Percentiles rank a stretch among this genome's conserved stretches.
phyloP scores from a whole-genome alignment of 306 rosid species.

The Oemleria cerasiformis region DNA sequence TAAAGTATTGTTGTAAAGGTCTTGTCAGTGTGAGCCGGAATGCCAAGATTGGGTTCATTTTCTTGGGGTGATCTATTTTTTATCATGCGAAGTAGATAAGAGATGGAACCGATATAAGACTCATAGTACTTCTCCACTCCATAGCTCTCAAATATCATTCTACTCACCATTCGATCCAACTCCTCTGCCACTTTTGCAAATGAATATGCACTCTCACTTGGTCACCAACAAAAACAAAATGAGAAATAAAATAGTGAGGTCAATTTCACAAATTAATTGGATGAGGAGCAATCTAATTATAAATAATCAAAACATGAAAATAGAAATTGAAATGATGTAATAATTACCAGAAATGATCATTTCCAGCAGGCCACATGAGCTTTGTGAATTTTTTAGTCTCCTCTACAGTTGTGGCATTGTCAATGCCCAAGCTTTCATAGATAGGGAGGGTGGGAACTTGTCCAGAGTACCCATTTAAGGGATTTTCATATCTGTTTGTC shows the following conservation, averaged over 20 bases:
- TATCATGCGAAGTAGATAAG: conserved; percentile 60
- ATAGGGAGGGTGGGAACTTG: conserved; percentile 41
- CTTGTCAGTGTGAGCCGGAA: conserved; percentile 72
- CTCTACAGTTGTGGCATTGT: conserved; percentile 30
- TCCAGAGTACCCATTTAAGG: conserved; percentile 46
- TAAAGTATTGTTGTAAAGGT: conserved; percentile 78
- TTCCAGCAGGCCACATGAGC: conserved; percentile 51
- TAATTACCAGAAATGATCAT: conserved; percentile 34
- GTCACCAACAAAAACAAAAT: neutral
- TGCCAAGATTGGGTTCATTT: conserved; percentile 42
- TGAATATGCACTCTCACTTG: conserved; percentile 40
- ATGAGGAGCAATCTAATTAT: neutral
- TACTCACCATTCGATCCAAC: conserved; percentile 53
- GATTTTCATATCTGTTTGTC: conserved; percentile 44
- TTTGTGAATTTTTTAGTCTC: conserved; percentile 32
- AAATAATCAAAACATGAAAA: too few relatives aligned
- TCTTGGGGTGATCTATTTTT: conserved; percentile 41
- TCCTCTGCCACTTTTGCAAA: conserved; percentile 54
- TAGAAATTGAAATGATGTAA: too few relatives aligned
- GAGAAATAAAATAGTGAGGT: too few relatives aligned
- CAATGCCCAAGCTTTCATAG: conserved; percentile 54
- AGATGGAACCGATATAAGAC: conserved; percentile 29
- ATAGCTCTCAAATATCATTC: conserved; percentile 75
- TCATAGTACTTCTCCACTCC: conserved; percentile 40
- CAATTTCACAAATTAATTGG: too few relatives aligned